Evolutionary conservation across 2,329 filamentous ascomycete genomes (phyloP).

Genomic region (Claviceps humidiphila): DNA sequence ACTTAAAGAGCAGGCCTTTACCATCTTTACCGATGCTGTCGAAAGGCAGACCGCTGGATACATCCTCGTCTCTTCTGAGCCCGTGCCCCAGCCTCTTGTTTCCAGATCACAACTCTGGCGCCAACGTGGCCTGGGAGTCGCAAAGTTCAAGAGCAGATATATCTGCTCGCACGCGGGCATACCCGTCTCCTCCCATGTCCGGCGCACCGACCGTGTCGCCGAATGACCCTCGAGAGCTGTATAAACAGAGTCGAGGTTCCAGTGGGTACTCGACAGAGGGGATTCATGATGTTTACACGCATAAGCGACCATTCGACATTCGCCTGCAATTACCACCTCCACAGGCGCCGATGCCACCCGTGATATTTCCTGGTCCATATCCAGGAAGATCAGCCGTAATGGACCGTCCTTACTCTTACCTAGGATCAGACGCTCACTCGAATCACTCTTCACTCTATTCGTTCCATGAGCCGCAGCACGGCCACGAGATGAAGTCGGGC

Average conservation of each 20-base stretch:
- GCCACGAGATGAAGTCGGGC: conserved; percentile 1
- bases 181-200: conserved; percentile 65
- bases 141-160: conserved; percentile 23
- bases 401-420: conserved; percentile 14
- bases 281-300: conserved; percentile 35
- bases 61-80: conserved; percentile 35
- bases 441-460: conserved; percentile 14
- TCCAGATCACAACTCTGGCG: conserved; percentile 37
- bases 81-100: conserved; percentile 44
- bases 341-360: conserved; percentile 12
- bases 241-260: conserved; percentile 35
- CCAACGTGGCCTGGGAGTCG: conserved; percentile 3
- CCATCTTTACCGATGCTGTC: conserved; percentile 38
- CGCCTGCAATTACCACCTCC: conserved; percentile 14
- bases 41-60: conserved; percentile 30
- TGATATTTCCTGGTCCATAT: conserved; percentile 8
- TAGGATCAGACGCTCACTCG: conserved; percentile 11
- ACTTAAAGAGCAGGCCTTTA: conserved; percentile 28
- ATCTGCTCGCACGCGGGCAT: conserved; percentile 45
- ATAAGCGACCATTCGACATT: conserved; percentile 12
- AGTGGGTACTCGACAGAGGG: conserved; percentile 30
- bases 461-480: conserved; percentile 9
- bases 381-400: conserved; percentile 13
- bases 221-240: conserved; percentile 44
- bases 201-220: conserved; percentile 49